Base-by-base conservation (phyloP, 2,329 filamentous ascomycete genomes). In the Orbilia quercus region DNA sequence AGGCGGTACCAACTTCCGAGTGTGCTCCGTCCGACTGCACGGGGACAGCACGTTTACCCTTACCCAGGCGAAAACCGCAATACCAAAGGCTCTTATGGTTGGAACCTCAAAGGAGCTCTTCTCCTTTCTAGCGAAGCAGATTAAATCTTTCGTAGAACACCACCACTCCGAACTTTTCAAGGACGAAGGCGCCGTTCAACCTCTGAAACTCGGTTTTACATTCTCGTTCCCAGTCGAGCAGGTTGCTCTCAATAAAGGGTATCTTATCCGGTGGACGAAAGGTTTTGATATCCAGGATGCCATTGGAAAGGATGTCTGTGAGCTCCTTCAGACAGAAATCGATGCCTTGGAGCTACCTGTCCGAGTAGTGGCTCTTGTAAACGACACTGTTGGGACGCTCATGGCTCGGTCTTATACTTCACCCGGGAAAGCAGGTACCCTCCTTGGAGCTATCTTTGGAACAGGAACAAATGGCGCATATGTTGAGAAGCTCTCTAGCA, bases 391-490 rank as follows among this genome's bases (percentile, higher is more conserved):
- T 5, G 95, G 95, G 57, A 99, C 95, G 1, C 87, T 99, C 38
- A 97, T 99, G 94, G 94, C 95, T 31, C 90, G 95, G 77, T 96
- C 94, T 0, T 99, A 99, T 82, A 94, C 92, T 4, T 94, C 92
- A 14, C 91, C 91, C 3, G 91, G 92, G 74, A 92, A 94, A 84
- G 90, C 90, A 0, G 88, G 90, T 50, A 94, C 95, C 2, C 84
- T 98, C 7, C 84, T 99, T n/a, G 95, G 95, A 59, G 94, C 92
- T 75, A 99, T 99, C 78, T 99, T 99, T 78, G 94, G 94, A 77
- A 99, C 94, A 1, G 94, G 94, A 75, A 98, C 94, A 79, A 99
- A 99, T 80, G 95, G 95, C 60, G 95, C 95, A 1, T 99, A 98
- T 80, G 90, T 98, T 42, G 95, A 99, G 84, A 96, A 96, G 84